Percentiles rank a stretch among this genome's conserved stretches.
These are phyloP conservation scores for Craspedostauros australis DNA, from an alignment of 108 stramenopile species.

Conservation along the genomic window DNA sequence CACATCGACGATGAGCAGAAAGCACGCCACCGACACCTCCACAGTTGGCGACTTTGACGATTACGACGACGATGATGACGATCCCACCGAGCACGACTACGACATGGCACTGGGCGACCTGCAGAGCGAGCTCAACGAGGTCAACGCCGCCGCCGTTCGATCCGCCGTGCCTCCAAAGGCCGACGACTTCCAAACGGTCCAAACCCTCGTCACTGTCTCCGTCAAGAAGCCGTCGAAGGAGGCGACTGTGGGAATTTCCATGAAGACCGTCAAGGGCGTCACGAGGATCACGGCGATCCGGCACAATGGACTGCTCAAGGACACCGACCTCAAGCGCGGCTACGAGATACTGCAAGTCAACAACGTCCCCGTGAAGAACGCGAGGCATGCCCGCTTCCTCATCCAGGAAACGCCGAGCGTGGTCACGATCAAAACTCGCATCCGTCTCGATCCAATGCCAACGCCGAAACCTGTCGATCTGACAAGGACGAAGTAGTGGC, in stretches of 20 bases:
- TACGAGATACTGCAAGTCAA: conserved; percentile 7
- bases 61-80: conserved; percentile 6
- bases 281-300: conserved; percentile 1
- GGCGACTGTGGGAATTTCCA: conserved; percentile 8
- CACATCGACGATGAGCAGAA: neutral
- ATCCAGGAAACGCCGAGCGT: neutral
- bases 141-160: too few species aligned
- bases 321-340: neutral
- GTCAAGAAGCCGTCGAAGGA: conserved; percentile 1
- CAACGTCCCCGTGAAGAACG: neutral
- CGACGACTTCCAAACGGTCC: too few species aligned
- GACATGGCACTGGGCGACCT: conserved; percentile 7
- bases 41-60: neutral
- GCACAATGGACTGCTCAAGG: neutral
- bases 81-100: conserved; percentile 4
- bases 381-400: conserved; percentile 7
- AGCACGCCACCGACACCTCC: neutral
- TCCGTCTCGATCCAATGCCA: too few species aligned
- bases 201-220: too few species aligned
- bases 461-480: too few species aligned
- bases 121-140: conserved; percentile 7
- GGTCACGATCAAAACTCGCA: too few species aligned
- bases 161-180: too few species aligned
- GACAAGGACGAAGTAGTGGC: too few species aligned
- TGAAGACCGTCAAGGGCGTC: conserved; percentile 12